Evolutionary conservation across 164 flowering plant genomes (phyloP), one percentile per base, ranked within the genome.

Genomic region (Kalanchoe fedtschenkoi): DNA sequence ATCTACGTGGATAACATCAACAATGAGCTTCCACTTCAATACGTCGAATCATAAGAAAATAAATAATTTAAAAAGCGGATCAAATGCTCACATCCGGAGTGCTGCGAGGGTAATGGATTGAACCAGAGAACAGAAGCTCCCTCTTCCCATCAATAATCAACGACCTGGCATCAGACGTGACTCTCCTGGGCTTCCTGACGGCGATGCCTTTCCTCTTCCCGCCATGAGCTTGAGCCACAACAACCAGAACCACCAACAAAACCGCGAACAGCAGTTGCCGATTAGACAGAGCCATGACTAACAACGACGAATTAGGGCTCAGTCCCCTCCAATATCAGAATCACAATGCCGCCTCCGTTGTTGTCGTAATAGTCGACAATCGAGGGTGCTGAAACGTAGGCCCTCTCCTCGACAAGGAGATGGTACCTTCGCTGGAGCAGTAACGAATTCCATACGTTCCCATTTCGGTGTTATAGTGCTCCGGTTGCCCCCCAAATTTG

Each of bases 101-200:
- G 68, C 85, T 79, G 5, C 87, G 75, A 29, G 90, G 74, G 61
- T 84, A 84, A 70, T 82, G 89, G 26, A 84, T 77, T 3, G 89
- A 82, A 24, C 89, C 89, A 0, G 87, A 80, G 63, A 79, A 81
- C 55, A 84, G 66, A 30, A 84, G 75, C 78, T 81, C 80, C 37
- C 85, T 61, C 32, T 67, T 70, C 3, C 87, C 85, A 69, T 79
- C 73, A 46, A 84, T 61, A 46, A 84, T 82, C 62, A 84, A 54
- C 0, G 87, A 82, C 66, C 80, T 75, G 7, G 77, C 81, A 55
- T 84, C 87, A 55, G 78, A 80, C 1, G 69, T 76, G 32, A 84
- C 61, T 5, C 10, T 58, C 24, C 16, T 34, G 13, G 17, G 19
- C 60, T 34, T 34, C 30, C 3, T 34, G 8, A 17, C 19, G 6